A percentile compares a stretch with the other conserved stretches of the same genome.
phyloP scores from a whole-genome alignment of 2,329 filamentous ascomycete species.

The Pezicula neosporulosa region DNA sequence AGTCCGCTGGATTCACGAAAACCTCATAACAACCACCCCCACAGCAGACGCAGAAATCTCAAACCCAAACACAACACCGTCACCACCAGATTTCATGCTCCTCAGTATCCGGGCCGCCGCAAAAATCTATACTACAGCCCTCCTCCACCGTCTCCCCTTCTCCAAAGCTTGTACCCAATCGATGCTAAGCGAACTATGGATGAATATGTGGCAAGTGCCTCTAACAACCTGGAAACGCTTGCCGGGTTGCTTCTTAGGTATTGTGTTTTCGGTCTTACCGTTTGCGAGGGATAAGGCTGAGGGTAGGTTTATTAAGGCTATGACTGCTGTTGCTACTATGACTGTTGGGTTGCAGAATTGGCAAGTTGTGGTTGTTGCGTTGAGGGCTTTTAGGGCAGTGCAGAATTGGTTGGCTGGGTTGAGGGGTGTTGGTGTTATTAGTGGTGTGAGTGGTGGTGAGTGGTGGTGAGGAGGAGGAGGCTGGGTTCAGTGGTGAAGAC shows the following conservation, averaged over 20 bases:
- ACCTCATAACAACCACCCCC: conserved; percentile 7
- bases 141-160: conserved; percentile 21
- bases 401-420: conserved; percentile 24
- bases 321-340: conserved; percentile 26
- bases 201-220: conserved; percentile 21
- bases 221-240: conserved; percentile 27
- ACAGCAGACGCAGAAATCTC: neutral
- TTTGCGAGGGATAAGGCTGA: conserved; percentile 20
- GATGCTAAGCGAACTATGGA: conserved; percentile 19
- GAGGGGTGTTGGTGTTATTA: neutral
- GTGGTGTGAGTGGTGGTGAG: neutral
- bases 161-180: conserved; percentile 18
- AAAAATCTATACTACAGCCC: conserved; percentile 24
- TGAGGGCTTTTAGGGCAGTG: conserved; percentile 25
- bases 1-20: conserved; percentile 19
- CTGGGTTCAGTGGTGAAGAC: too few species aligned
- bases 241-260: conserved; percentile 29
- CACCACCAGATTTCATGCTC: conserved; percentile 15
- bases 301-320: conserved; percentile 27
- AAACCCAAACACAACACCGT: neutral
- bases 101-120: conserved; percentile 22
- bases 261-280: conserved; percentile 25
- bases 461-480: too few species aligned
- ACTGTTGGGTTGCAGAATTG: conserved; percentile 26
- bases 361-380: conserved; percentile 20